Conservation (phyloP, 768 basidiomycete species). For the Phlebiopsis flavidoalba region DNA sequence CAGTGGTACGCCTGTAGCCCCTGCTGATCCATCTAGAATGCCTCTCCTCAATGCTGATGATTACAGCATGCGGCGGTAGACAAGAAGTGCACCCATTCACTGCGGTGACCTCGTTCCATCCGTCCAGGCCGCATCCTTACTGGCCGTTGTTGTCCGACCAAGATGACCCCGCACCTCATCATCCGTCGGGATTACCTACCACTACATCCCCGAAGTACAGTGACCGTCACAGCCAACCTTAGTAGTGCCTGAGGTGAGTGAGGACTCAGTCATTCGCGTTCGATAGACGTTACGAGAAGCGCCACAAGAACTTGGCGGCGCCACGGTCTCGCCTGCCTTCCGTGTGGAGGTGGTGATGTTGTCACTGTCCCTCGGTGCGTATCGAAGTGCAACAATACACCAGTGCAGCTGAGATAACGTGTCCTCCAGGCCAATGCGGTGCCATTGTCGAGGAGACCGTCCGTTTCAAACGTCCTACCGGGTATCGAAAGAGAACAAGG, state of each 20-base stretch:
- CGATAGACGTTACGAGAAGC: conserved; percentile 93
- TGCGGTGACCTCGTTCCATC: conserved; percentile 91
- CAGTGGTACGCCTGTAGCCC: conserved; percentile 74
- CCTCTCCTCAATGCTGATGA: conserved; percentile 1
- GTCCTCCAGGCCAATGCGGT: conserved; percentile 85
- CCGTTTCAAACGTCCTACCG: conserved; percentile 98
- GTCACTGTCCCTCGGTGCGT: conserved; percentile 95
- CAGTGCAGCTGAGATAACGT: background rate
- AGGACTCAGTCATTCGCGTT: background rate
- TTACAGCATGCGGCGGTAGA: conserved; percentile 41
- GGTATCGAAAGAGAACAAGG: conserved; percentile 90
- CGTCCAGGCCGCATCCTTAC: conserved; percentile 98
- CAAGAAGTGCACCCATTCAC: conserved; percentile 99
- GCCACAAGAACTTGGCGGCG: conserved; percentile 97
- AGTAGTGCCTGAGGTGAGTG: background rate
- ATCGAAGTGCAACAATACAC: background rate
- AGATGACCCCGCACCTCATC: conserved; percentile 99
- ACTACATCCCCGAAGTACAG: conserved; percentile 99
- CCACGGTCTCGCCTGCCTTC: conserved; percentile 98
- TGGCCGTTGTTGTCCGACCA: conserved; percentile 94
- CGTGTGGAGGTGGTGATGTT: conserved; percentile 90
- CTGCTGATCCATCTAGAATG: background rate
- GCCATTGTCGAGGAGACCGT: conserved; percentile 98
- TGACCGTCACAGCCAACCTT: conserved; percentile 38
- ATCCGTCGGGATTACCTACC: conserved; percentile 93